These are phyloP conservation scores for Neoscytalidium dimidiatum DNA, from an alignment of 2,329 filamentous ascomycete species.

Conservation along the genomic window DNA sequence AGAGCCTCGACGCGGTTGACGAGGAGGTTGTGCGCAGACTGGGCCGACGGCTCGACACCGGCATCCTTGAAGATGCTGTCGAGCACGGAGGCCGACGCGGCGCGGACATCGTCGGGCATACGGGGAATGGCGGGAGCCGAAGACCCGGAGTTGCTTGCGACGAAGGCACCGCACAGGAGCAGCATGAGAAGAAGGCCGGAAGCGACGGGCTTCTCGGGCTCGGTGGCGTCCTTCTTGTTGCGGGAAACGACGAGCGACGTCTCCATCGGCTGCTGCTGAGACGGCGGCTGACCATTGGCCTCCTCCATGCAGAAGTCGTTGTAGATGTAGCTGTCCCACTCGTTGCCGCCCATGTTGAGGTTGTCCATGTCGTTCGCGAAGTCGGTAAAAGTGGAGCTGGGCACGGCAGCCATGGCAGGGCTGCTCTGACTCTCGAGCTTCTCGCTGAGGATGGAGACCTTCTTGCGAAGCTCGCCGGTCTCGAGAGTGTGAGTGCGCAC, in stretches of 20 bases:
- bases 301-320: constrained; percentile 68
- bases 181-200: constrained; percentile 90
- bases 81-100: constrained; percentile 74
- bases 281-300: constrained; percentile 39
- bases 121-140: constrained; percentile 71
- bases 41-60: constrained; percentile 54
- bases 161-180: constrained; percentile 92
- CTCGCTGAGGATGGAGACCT: constrained; percentile 79
- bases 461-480: constrained; percentile 88
- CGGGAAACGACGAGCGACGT: constrained; percentile 44
- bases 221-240: constrained; percentile 40
- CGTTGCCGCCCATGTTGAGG: constrained; percentile 72
- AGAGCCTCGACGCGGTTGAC: constrained; percentile 55
- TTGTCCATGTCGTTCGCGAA: constrained; percentile 82
- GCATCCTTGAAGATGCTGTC: constrained; percentile 82
- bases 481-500: constrained; percentile 86
- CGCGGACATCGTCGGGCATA: constrained; percentile 78
- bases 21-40: constrained; percentile 39
- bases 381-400: constrained; percentile 66
- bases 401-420: constrained; percentile 48
- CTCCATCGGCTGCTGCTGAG: constrained; percentile 39
- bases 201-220: constrained; percentile 64
- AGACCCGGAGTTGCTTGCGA: constrained; percentile 80
- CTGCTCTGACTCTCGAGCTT: constrained; percentile 64
- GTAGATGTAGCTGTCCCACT: constrained; percentile 83